Base-by-base conservation (phyloP, 2,329 filamentous ascomycete genomes). In the Ophiostoma tasmaniense region DNA sequence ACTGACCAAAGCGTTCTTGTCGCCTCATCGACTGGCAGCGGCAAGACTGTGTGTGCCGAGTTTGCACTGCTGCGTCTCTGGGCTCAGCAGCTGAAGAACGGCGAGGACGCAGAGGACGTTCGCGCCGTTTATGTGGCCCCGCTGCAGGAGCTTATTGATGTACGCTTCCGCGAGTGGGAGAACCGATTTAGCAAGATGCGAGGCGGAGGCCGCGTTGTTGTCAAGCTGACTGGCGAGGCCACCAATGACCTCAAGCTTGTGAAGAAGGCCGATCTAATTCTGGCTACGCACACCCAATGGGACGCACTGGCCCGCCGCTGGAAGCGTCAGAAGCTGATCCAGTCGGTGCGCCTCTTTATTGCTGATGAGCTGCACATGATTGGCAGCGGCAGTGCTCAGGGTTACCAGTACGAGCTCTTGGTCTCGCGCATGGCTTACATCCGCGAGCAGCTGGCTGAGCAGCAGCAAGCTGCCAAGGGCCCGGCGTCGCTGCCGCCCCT, bases 391-490 rank as follows among this genome's bases (percentile, higher is more conserved):
- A 93, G 92, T 17, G 87, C 89, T 67, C 85, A 87, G 72, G 96
- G 95, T 37, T 96, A 94, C 77, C 85, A 96, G 37, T 99, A 99
- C 78, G 95, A 99, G 81, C 91, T 95, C 67, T 89, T 99, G 67
- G 91, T 99, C n/a, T 97, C 95, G 71, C 90, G 95, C 67, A 97
- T 98, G 90, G 93, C 97, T 77, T 95, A 95, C 72, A 97, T 99
- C 76, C 90, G 92, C 70, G 89, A 92, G 0, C 92, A 97, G 77
- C 90, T 92, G 0, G 91, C 96, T 77, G 88, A 90, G 59, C 87
- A 89, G 20, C 85, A 97, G 81, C 89, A 95, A 67, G 93, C 97
- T 1, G 6, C 39, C 13, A 90, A 91, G 0, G 30, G 61, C 33
- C 20, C 61, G 0, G 22, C 55, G 4, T 61, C 55, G 7, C 91